Evolutionary conservation across 2,329 filamentous ascomycete genomes (phyloP), one percentile per base, ranked within the genome.

Genomic region (Claviceps pazoutovae): DNA sequence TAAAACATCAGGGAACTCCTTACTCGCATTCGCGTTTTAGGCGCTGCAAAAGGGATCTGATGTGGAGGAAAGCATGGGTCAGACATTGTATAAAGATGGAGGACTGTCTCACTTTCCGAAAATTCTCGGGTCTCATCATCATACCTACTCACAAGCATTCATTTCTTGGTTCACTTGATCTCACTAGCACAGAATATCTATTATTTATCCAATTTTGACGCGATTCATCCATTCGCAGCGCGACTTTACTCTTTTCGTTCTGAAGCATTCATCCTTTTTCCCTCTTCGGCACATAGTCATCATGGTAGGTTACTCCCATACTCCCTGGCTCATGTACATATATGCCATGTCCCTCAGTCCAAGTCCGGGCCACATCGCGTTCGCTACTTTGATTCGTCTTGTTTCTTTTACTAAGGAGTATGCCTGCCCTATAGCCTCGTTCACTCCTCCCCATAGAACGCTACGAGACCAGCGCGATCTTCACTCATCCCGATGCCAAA

Each of bases 401-500:
- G 34, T 19, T 7, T 38, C 55, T 54, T 5, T 49, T 19, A 49
- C 39, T 42, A 44, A 36, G 2, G 4, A n/a, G 52, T 11, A 16
- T 17, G 2, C 19, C 5, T 7, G 7, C 23, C 23, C 30, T 17
- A n/a, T 17, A 51, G 50, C 37, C 44, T 23, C 38, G 26, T 16
- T 17, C 45, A 13, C 1, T 26, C 26, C 6, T 48, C 17, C 45
- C 45, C 37, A 37, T 68, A 46, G 53, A 57, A 19, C 76, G 78
- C 19, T 80, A 75, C 65, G 79, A 81, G 62, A 69, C 76, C 50
- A 81, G 78, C 1, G 71, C 75, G 47, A 76, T 82, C 48, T 81
- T 78, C 61, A 73, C 70, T 0, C 77, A 81, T 52, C 77, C 78
- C 7, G 68, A 79, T 52, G 79, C 79, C 50, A 72, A 73, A 54